Evolutionary conservation across 2,329 filamentous ascomycete genomes (phyloP).

Genomic region (Arachnomyces sp.): DNA sequence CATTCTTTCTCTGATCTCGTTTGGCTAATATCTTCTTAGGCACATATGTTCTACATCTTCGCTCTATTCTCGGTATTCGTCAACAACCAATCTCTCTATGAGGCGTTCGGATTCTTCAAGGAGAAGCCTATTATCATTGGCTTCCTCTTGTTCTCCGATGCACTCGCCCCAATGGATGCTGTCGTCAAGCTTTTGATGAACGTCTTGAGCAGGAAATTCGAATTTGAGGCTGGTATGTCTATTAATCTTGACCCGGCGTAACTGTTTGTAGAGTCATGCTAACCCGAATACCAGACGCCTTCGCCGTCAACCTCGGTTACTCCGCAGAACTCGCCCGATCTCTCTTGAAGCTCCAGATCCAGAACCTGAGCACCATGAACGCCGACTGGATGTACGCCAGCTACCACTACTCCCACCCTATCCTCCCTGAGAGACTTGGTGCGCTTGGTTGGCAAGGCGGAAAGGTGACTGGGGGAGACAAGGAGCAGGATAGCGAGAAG

Average conservation of each 20-base stretch:
- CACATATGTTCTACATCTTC: constrained; percentile 95
- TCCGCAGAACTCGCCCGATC: constrained; percentile 72
- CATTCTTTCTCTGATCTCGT: neutral
- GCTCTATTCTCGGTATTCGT: constrained; percentile 94
- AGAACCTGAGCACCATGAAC: constrained; percentile 97
- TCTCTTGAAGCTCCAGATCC: constrained; percentile 93
- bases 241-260: neutral
- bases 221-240: constrained; percentile 74
- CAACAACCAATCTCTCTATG: constrained; percentile 85
- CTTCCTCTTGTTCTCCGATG: constrained; percentile 94
- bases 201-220: constrained; percentile 84
- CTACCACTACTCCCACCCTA: constrained; percentile 98
- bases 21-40: constrained; percentile 41
- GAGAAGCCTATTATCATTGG: constrained; percentile 90
- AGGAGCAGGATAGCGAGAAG: constrained; percentile 48
- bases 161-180: constrained; percentile 90
- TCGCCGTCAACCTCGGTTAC: constrained; percentile 79
- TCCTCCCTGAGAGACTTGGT: constrained; percentile 83
- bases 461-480: constrained; percentile 35
- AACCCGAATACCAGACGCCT: constrained; percentile 52
- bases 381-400: constrained; percentile 97
- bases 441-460: constrained; percentile 77
- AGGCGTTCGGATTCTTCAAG: constrained; percentile 77
- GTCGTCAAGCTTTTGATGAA: constrained; percentile 94
- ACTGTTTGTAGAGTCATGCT: constrained; percentile 12